Conservation (phyloP, 2,329 filamentous ascomycete species). For the Colletotrichum navitas region DNA sequence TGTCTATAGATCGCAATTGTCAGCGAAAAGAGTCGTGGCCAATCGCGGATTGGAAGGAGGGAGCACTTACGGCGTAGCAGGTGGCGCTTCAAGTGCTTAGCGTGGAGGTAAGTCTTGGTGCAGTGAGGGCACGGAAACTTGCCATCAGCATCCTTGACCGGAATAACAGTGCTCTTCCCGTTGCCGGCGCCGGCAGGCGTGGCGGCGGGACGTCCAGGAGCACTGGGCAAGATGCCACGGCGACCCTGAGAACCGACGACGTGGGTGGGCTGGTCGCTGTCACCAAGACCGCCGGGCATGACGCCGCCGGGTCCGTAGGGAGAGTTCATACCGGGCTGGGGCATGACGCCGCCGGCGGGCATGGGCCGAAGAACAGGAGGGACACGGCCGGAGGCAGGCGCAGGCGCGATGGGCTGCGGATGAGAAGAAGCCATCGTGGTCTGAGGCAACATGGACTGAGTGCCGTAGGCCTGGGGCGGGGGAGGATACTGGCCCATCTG, state of each 20-base stretch:
- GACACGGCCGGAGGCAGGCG: constrained; percentile 68
- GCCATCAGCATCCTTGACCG: constrained; percentile 94
- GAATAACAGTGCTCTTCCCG: constrained; percentile 85
- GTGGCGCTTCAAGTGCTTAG: constrained; percentile 97
- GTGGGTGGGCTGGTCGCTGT: constrained; percentile 80
- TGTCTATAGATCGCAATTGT: constrained; percentile 71
- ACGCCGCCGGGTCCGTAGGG: constrained; percentile 70
- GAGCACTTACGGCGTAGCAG: constrained; percentile 88
- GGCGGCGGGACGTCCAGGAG: constrained; percentile 85
- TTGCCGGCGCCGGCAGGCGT: constrained; percentile 76
- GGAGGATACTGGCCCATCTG: constrained; percentile 69
- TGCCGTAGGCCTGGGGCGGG: constrained; percentile 66
- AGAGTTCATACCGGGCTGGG: constrained; percentile 67
- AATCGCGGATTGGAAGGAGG: constrained; percentile 15
- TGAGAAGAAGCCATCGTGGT: constrained; percentile 75
- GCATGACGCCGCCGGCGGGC: constrained; percentile 75
- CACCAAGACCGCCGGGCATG: constrained; percentile 69
- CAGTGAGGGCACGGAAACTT: constrained; percentile 99
- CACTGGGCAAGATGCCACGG: constrained; percentile 90
- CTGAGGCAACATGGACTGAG: constrained; percentile 75
- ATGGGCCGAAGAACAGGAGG: constrained; percentile 77
- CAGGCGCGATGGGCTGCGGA: constrained; percentile 81
- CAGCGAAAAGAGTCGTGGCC: constrained; percentile 35
- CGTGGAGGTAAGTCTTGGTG: constrained; percentile 97
- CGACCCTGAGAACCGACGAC: constrained; percentile 96